phyloP scores from a whole-genome alignment of 1,284 basidiomycete species.

The Marasmius tenuissimus region DNA sequence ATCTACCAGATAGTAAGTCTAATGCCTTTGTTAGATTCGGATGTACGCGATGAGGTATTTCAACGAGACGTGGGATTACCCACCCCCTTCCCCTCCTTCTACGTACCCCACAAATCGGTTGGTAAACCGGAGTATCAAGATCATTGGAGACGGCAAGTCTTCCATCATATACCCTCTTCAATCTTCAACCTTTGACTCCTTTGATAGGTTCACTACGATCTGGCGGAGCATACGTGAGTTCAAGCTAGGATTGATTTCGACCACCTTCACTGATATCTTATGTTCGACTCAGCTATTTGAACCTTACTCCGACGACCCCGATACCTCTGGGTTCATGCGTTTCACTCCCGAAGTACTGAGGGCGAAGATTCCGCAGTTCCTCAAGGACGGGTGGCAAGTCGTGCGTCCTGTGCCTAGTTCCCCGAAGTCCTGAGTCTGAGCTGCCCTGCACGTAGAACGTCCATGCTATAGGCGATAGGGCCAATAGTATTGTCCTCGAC shows the following conservation, averaged over 20 bases:
- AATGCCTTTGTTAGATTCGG: neutral
- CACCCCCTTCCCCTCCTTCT: neutral
- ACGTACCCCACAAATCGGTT: neutral
- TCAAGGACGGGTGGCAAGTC: slow-evolving; percentile 2
- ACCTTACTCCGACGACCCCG: neutral
- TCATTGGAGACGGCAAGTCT: neutral
- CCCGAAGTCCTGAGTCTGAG: neutral
- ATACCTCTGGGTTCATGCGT: neutral
- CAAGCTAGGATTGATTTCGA: neutral
- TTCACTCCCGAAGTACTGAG: neutral
- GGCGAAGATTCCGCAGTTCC: neutral
- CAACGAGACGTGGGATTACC: neutral
- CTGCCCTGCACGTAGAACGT: neutral
- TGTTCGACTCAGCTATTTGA: neutral
- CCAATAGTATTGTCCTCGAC: slow-evolving; percentile 47
- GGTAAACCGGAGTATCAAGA: neutral
- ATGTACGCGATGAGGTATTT: neutral
- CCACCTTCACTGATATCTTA: neutral
- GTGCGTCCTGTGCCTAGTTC: slow-evolving; percentile 1
- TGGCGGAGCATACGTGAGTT: neutral
- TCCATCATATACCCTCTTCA: neutral
- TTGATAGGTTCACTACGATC: neutral
- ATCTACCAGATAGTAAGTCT: neutral
- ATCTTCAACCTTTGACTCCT: neutral
- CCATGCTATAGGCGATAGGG: slow-evolving; percentile 3